phyloP scores from a whole-genome alignment of 768 basidiomycete species.

The Dendrothele bispora region DNA sequence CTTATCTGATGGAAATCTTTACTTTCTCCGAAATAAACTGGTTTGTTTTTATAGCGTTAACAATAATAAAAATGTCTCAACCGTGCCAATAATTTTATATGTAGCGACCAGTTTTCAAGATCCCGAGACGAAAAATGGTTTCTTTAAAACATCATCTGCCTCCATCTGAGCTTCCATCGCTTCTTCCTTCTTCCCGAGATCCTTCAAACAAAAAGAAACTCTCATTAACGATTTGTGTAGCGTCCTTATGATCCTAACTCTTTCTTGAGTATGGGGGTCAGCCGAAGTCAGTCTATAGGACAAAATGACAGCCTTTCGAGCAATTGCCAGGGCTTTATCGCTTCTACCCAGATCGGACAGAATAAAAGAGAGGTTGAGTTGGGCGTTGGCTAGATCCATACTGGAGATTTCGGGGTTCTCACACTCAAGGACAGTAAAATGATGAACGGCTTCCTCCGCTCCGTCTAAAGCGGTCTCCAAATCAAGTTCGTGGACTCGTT shows the following conservation, averaged over 20 bases:
- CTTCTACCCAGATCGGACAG: constrained; percentile 4
- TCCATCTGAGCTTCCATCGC: constrained; percentile 6
- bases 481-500: no score
- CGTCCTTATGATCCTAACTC: constrained; percentile 2
- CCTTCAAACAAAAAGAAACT: constrained; percentile 4
- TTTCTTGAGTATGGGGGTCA: constrained; percentile 5
- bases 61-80: no score
- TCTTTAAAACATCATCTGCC: constrained; percentile 7
- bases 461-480: constrained; percentile 1
- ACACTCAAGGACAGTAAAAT: constrained; percentile 2
- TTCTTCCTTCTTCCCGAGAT: constrained; percentile 2
- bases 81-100: no score
- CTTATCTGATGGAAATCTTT: no score
- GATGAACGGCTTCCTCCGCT: constrained; percentile 8
- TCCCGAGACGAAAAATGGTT: neutral
- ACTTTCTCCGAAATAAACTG: no score
- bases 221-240: constrained; percentile 7
- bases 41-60: no score
- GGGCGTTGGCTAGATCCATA: constrained; percentile 9
- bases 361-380: constrained; percentile 9
- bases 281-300: constrained; percentile 1
- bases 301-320: constrained; percentile 7
- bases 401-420: constrained; percentile 2
- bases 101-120: neutral
- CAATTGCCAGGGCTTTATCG: constrained; percentile 4